Evolutionary conservation across 192 early-diverging fungal genomes (phyloP).

Genomic region (Radiomyces spectabilis): DNA sequence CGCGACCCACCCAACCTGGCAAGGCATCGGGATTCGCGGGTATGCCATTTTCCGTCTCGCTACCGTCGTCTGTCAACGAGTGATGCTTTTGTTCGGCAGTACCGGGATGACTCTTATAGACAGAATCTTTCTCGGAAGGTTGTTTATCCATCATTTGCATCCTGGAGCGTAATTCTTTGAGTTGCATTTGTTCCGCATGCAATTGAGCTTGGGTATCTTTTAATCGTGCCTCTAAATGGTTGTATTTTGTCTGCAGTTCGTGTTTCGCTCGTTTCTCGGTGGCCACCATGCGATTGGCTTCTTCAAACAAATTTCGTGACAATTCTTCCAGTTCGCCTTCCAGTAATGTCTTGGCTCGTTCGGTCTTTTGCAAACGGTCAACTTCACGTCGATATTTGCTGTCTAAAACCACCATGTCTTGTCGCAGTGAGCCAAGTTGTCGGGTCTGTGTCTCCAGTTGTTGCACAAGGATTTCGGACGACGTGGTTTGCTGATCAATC

Average conservation of each 20-base stretch:
- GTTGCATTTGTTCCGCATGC: slow-evolving; percentile 71
- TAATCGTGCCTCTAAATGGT: slow-evolving; percentile 53
- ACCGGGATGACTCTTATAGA: no score
- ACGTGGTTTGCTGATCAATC: not conserved
- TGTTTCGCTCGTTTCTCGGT: slow-evolving; percentile 57
- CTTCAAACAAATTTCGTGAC: slow-evolving; percentile 82
- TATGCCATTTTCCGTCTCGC: no score
- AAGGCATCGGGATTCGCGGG: no score
- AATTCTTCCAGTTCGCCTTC: slow-evolving; percentile 92
- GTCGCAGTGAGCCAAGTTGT: slow-evolving; percentile 55
- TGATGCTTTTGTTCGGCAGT: slow-evolving; percentile 31
- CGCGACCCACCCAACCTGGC: no score
- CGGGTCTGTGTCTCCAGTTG: slow-evolving; percentile 61
- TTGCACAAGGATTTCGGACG: slow-evolving; percentile 41
- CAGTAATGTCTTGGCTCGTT: slow-evolving; percentile 80
- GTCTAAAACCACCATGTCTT: slow-evolving; percentile 62
- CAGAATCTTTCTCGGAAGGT: not conserved
- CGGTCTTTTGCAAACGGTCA: slow-evolving; percentile 72
- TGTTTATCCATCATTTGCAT: slow-evolving; percentile 61
- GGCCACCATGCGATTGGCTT: slow-evolving; percentile 90
- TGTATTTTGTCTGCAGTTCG: slow-evolving; percentile 41
- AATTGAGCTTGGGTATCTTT: slow-evolving; percentile 55
- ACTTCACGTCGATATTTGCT: slow-evolving; percentile 77
- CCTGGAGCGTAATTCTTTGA: slow-evolving; percentile 73
- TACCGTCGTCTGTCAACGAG: slow-evolving; percentile 25